phyloP scores from a whole-genome alignment of 441 rosid species.

The Populus hybrid region DNA sequence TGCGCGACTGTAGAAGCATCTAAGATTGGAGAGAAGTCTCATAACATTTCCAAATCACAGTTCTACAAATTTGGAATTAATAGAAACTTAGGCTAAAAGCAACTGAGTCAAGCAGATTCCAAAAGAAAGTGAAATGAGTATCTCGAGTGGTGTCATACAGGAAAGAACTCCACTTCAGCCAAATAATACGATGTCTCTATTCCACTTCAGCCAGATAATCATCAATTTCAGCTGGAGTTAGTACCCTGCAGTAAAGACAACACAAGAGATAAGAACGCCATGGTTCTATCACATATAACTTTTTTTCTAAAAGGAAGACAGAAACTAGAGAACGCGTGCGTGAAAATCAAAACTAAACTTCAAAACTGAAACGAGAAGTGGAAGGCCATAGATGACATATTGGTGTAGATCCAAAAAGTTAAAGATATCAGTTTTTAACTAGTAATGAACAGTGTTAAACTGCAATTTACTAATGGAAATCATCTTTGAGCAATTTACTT shows the following conservation, averaged over 20 bases:
- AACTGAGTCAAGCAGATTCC: not conserved
- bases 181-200: conserved; percentile 16
- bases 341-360: not conserved
- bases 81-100: not conserved
- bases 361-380: not conserved
- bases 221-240: conserved; percentile 74
- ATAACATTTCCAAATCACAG: not conserved
- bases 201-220: conserved; percentile 86
- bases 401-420: not conserved
- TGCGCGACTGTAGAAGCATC: not conserved
- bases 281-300: not conserved
- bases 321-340: not conserved
- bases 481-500: not conserved
- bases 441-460: not conserved
- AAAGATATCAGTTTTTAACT: not conserved
- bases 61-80: not conserved
- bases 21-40: not conserved
- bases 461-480: not conserved
- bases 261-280: not conserved
- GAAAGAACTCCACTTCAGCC: not conserved
- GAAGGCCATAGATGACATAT: not conserved
- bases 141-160: not conserved
- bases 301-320: not conserved
- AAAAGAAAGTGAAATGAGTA: not conserved
- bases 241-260: conserved; percentile 46